A percentile compares a stretch with the other conserved stretches of the same genome.
Conservation (phyloP, 2,329 filamentous ascomycete species). For the Stenocarpella maydis region DNA sequence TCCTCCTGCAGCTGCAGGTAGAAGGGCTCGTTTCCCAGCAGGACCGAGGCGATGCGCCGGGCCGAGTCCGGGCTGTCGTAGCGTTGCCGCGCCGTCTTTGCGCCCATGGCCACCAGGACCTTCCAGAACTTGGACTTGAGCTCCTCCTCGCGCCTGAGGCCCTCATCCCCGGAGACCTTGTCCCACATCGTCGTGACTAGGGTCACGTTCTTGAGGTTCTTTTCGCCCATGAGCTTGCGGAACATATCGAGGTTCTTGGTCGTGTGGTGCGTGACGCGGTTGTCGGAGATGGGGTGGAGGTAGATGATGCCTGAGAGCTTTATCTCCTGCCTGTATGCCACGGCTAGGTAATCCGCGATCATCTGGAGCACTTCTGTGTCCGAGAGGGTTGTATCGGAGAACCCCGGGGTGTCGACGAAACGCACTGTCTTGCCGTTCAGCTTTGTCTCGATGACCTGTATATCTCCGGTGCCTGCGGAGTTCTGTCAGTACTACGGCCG, state of each 20-base stretch:
- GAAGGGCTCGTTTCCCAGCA: constrained; percentile 68
- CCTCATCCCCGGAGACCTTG: constrained; percentile 42
- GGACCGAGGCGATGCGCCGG: constrained; percentile 35
- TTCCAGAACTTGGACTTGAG: constrained; percentile 50
- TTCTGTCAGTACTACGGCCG: background rate
- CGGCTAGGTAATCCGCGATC: constrained; percentile 50
- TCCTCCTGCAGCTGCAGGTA: constrained; percentile 75
- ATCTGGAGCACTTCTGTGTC: constrained; percentile 55
- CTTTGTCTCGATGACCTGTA: constrained; percentile 42
- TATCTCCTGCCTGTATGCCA: constrained; percentile 43
- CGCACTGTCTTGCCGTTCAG: constrained; percentile 42
- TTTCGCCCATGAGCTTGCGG: constrained; percentile 51
- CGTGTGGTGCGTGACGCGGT: constrained; percentile 49
- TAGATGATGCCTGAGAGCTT: constrained; percentile 55
- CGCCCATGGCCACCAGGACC: constrained; percentile 45
- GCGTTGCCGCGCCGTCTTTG: constrained; percentile 39
- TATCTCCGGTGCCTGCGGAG: constrained; percentile 42
- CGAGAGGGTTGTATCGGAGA: constrained; percentile 52
- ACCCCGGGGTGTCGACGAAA: constrained; percentile 57
- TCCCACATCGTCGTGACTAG: constrained; percentile 55
- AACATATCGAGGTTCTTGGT: constrained; percentile 54
- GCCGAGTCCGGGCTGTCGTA: constrained; percentile 36
- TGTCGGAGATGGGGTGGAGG: constrained; percentile 53
- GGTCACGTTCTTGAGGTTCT: constrained; percentile 49
- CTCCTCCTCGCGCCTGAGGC: constrained; percentile 41